Percentiles rank a stretch among this genome's conserved stretches.
phyloP scores from a whole-genome alignment of 805 yeast genomes.

The Saccharomycopsis amapae region DNA sequence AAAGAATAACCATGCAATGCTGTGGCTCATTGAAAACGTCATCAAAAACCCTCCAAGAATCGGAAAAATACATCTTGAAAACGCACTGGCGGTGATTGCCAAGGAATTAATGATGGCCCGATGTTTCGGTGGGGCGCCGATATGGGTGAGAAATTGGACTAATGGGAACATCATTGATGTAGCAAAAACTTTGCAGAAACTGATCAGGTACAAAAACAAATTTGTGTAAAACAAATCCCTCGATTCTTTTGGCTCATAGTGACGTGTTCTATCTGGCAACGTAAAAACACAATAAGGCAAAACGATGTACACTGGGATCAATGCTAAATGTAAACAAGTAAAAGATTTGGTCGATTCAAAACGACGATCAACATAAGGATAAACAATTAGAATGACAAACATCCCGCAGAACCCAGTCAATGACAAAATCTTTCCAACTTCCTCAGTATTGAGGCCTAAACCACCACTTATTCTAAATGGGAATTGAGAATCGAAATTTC shows the following conservation, averaged over 20 bases:
- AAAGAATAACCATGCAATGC: constrained; percentile 30
- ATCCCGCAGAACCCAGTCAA: constrained; percentile 39
- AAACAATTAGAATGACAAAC: constrained; percentile 35
- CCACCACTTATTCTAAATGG: constrained; percentile 42
- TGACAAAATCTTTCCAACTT: constrained; percentile 40
- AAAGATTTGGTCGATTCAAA: constrained; percentile 41
- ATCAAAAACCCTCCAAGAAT: constrained; percentile 45
- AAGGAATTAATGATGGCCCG: constrained; percentile 56
- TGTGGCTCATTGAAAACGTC: constrained; percentile 30
- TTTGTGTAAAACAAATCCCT: not conserved
- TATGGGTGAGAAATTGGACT: constrained; percentile 44
- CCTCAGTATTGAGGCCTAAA: constrained; percentile 33
- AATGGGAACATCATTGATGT: constrained; percentile 47
- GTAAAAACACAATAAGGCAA: constrained; percentile 45
- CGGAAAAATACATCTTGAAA: constrained; percentile 54
- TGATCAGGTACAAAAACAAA: constrained; percentile 26
- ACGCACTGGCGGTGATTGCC: constrained; percentile 44
- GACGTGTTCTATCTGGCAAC: constrained; percentile 29
- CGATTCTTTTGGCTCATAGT: constrained; percentile 19
- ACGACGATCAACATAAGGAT: constrained; percentile 39
- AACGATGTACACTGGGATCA: constrained; percentile 39
- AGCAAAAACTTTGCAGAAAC: constrained; percentile 34
- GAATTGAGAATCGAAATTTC: constrained; percentile 29
- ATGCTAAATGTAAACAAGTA: constrained; percentile 33
- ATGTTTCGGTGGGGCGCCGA: constrained; percentile 45